A percentile compares a stretch with the other conserved stretches of the same genome.
These are phyloP conservation scores for Boletus tomentosulus DNA, from an alignment of 768 basidiomycete genomes.

Conservation along the genomic window DNA sequence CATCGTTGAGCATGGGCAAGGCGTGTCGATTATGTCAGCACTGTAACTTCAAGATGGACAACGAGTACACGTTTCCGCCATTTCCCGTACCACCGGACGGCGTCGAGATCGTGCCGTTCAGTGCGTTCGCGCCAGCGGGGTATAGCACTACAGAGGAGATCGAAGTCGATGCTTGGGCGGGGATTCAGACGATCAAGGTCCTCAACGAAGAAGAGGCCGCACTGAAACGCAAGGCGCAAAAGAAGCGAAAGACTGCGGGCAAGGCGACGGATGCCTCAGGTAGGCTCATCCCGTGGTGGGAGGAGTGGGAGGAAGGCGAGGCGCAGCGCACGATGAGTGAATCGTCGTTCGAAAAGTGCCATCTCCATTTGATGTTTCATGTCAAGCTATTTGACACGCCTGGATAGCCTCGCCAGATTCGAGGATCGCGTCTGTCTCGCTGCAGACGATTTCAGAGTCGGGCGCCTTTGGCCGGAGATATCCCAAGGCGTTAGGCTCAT, in stretches of 20 bases:
- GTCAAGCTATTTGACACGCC: background rate
- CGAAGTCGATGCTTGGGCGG: constrained; percentile 25
- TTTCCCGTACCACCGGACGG: constrained; percentile 43
- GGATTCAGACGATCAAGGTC: constrained; percentile 25
- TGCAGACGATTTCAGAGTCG: constrained; percentile 30
- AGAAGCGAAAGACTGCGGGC: constrained; percentile 19
- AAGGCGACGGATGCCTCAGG: constrained; percentile 17
- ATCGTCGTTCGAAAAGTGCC: constrained; percentile 26
- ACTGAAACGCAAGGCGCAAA: constrained; percentile 13
- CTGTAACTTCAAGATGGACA: background rate
- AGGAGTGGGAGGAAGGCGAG: constrained; percentile 31
- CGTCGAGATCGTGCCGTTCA: constrained; percentile 41
- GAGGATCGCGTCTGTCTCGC: constrained; percentile 25
- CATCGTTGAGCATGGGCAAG: constrained; percentile 2
- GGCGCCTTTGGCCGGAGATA: constrained; percentile 30
- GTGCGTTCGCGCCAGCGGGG: constrained; percentile 32
- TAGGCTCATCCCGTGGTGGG: constrained; percentile 28
- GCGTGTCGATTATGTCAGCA: constrained; percentile 15
- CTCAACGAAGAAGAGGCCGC: constrained; percentile 20
- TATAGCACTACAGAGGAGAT: constrained; percentile 17
- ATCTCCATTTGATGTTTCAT: constrained; percentile 14
- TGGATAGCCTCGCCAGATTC: constrained; percentile 7
- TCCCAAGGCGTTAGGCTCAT: constrained; percentile 24
- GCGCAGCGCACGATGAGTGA: constrained; percentile 15
- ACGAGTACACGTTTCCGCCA: constrained; percentile 37